Evolutionary conservation across 495 filamentous ascomycete genomes (phyloP).

Genomic region (Trichoderma reesei): DNA sequence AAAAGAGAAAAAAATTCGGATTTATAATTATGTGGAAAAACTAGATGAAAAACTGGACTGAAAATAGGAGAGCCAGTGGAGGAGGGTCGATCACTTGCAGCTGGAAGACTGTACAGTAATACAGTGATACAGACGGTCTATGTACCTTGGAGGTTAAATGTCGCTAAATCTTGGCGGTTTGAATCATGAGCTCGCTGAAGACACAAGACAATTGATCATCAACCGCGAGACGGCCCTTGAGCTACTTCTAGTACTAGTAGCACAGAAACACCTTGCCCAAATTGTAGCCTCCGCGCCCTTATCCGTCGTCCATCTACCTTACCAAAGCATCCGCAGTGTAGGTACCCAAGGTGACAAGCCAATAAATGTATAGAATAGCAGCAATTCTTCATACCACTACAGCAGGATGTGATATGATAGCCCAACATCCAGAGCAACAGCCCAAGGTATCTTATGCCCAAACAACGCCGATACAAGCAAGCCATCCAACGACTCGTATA

Average conservation of each 20-base stretch:
- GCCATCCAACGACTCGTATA: not conserved
- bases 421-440: not conserved
- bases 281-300: not conserved
- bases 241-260: not conserved
- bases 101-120: not conserved
- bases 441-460: not conserved
- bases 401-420: not conserved
- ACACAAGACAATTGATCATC: not conserved
- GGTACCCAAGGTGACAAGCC: not conserved
- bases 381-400: not conserved
- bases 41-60: not conserved
- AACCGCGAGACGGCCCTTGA: not conserved
- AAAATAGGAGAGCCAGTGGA: not conserved
- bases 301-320: not conserved
- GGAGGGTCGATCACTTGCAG: slow-evolving; percentile 4
- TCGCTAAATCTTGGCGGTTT: slow-evolving; percentile 3
- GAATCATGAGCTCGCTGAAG: not conserved
- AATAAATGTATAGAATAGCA: not conserved
- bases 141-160: not conserved
- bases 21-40: not conserved
- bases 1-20: not conserved
- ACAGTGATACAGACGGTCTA: not conserved
- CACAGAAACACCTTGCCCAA: not conserved
- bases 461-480: slow-evolving; percentile 1
- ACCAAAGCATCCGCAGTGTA: not conserved